phyloP scores from a whole-genome alignment of 345 rosid genomes.

The Camelina hispida region DNA sequence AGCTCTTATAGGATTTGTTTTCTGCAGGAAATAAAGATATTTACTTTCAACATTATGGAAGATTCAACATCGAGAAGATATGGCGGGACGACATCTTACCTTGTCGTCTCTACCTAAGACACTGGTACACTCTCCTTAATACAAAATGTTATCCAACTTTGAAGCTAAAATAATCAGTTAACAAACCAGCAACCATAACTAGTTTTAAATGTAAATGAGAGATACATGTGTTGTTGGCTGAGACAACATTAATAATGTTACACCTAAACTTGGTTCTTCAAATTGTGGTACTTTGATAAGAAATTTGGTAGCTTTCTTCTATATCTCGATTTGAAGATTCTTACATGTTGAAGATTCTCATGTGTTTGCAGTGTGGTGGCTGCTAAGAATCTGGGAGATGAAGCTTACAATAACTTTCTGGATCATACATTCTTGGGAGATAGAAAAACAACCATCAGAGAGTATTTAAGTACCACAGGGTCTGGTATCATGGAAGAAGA shows the following conservation, averaged over 20 bases:
- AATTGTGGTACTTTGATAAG: background rate
- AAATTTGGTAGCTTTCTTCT: background rate
- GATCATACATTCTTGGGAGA: constrained; percentile 85
- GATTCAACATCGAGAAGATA: constrained; percentile 71
- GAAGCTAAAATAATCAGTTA: background rate
- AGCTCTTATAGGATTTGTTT: background rate
- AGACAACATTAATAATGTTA: background rate
- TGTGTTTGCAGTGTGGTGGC: constrained; percentile 75
- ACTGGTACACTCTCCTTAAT: constrained; percentile 58
- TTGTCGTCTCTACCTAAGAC: constrained; percentile 89
- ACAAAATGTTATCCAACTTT: background rate
- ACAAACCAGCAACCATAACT: background rate
- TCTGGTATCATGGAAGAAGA: constrained; percentile 91
- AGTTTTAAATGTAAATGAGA: constrained; percentile 5
- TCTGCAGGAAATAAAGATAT: constrained; percentile 74
- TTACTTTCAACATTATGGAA: constrained; percentile 73
- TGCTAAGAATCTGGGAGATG: constrained; percentile 76
- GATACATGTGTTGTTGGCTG: background rate
- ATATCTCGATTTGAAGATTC: background rate
- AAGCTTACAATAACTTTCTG: constrained; percentile 70
- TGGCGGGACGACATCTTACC: constrained; percentile 92
- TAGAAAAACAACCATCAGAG: constrained; percentile 66
- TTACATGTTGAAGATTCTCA: background rate
- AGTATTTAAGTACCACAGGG: constrained; percentile 69
- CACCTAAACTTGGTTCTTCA: constrained; percentile 1